Evolutionary conservation across 2,329 filamentous ascomycete genomes (phyloP), one percentile per base, ranked within the genome.

Genomic region (Bipolaris zeicola): DNA sequence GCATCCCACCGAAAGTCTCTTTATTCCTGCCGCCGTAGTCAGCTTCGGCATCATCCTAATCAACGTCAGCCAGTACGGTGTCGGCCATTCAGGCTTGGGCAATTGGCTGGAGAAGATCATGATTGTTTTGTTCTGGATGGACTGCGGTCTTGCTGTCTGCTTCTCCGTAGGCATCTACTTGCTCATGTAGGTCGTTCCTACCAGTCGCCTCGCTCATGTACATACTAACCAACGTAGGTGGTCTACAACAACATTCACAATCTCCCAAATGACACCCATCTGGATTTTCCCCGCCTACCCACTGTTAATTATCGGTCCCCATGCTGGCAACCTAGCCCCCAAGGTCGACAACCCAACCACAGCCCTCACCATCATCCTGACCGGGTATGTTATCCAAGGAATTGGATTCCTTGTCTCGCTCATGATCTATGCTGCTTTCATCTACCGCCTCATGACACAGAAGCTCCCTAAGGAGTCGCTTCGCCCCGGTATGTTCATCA

Each of bases 221-320:
- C 16, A 37, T 45, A 46, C 56, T 57, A 11, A 58, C 45, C 20
- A 6, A 28, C n/a, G 2, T 49, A 86, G 83, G 65, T 88, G 85
- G 85, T 86, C 83, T 1, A 88, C 85, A 0, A 83, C 85, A 57
- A 86, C 84, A 2, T 87, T 87, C 64, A 87, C 91, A 0, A 90
- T 95, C 45, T 88, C 90, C 33, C 87, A 87, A 50, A 95, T 96
- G 91, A 95, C 91, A 0, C 91, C 91, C 0, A 87, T 92, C 16
- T 95, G 91, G 91, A 92, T 94, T 52, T 95, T 95, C 63, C 91
- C 91, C 0, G 90, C 89, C 0, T 96, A 96, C 62, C 90, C 91
- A 0, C 81, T 95, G 20, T 83, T 96, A 3, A 85, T 95, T 7
- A 86, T 89, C 20, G 91, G 89, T 0, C 89, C 91, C 0, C 87